Conservation (phyloP, 2,329 filamentous ascomycete species). For the Ceratocystis papillata region DNA sequence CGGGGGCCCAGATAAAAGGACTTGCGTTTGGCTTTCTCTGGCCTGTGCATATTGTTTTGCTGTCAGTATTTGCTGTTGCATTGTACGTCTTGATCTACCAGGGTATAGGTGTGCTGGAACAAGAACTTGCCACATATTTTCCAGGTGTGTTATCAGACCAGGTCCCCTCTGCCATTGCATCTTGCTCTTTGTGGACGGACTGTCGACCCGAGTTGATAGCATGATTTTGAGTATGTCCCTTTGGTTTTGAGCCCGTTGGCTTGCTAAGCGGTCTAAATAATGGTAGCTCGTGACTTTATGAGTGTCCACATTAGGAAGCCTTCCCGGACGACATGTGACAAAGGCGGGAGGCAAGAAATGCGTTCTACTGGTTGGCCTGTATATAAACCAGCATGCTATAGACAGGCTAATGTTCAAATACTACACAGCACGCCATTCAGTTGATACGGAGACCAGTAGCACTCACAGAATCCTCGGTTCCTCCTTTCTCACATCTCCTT, state of each 20-base stretch:
- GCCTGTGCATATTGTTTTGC: background rate
- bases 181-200: background rate
- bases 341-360: background rate
- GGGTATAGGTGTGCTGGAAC: background rate
- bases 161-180: background rate
- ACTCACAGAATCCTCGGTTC: too few species aligned
- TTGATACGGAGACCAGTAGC: too few species aligned
- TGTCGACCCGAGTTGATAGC: background rate
- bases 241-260: background rate
- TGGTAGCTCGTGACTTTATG: conserved; percentile 1
- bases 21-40: background rate
- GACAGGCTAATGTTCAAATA: too few species aligned
- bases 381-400: too few species aligned
- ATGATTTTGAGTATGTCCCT: background rate
- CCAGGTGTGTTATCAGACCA: background rate
- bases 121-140: background rate
- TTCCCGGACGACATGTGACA: conserved; percentile 12
- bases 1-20: background rate
- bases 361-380: background rate
- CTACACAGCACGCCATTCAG: too few species aligned
- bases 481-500: background rate
- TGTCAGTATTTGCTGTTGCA: background rate
- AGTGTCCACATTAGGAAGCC: background rate
- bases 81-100: background rate
- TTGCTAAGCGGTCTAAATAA: background rate